Base-by-base conservation (phyloP, 2,329 filamentous ascomycete species). In the Pseudocercospora vitis region DNA sequence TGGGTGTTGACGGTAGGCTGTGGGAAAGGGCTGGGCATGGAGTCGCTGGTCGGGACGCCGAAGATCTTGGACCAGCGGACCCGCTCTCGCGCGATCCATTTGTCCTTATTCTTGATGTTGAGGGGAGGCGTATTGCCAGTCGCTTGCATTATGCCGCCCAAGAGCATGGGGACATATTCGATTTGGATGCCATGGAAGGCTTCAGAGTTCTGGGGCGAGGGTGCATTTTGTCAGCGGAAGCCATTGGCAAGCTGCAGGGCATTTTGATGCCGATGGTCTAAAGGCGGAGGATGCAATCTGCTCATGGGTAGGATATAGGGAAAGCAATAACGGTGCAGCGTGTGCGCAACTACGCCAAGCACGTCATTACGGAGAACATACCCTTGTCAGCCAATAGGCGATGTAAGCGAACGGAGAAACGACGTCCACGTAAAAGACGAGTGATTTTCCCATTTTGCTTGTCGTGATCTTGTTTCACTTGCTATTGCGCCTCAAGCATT, bases 391-490 rank as follows among this genome's bases (percentile, higher is more conserved):
- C 61, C 80, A 76, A 65, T 82, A 85, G 2, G 78, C 82, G 52
- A 83, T 73, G 61, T 84, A 85, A 1, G 74, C 79, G 66, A 85
- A 85, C 0, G 82, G 82, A 55, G 76, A 80, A 19, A 85, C 75
- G 8, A 82, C 73, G 69, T 85, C 82, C 40, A 84, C 66, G 60
- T 80, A 84, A 11, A 85, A 70, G 0, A 78, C 82, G 48, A 85
- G 73, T 62, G 3, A 77, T 74, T 39, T 67, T 70, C 18, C 44
- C 44, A 47, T 47, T 3, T 32, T 47, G 24, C n/a, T n/a, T n/a
- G n/a, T n/a, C n/a, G n/a, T n/a, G n/a, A n/a, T n/a, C n/a, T n/a
- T n/a, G n/a, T n/a, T n/a, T n/a, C n/a, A n/a, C n/a, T n/a, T n/a
- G n/a, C n/a, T n/a, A n/a, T n/a, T n/a, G n/a, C n/a, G n/a, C n/a